phyloP scores from a whole-genome alignment of 176 grass and related monocot genomes.

The Metroxylon sagu region DNA sequence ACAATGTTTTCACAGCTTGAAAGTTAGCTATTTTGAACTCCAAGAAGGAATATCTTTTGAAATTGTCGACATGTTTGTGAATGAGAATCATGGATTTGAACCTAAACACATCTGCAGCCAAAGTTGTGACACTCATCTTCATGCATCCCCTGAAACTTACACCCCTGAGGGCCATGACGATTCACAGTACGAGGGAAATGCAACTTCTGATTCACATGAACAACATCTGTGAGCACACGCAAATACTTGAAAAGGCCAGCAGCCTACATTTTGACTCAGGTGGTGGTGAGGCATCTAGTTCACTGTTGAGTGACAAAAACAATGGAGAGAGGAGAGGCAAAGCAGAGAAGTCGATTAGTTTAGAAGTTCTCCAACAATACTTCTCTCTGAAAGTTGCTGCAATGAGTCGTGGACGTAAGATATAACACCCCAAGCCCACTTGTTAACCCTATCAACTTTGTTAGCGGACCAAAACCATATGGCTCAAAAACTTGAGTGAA shows the following conservation, averaged over 20 bases:
- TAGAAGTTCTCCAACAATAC: slow-evolving; percentile 25
- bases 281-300: not conserved
- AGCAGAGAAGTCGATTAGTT: slow-evolving; percentile 21
- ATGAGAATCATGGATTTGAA: slow-evolving; percentile 5
- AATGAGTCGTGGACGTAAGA: too few relatives aligned
- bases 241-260: not conserved
- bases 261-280: slow-evolving; percentile 1
- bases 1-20: slow-evolving; percentile 12
- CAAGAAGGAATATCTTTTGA: slow-evolving; percentile 18
- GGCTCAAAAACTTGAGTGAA: too few relatives aligned
- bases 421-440: too few relatives aligned
- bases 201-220: slow-evolving; percentile 4
- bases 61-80: slow-evolving; percentile 1
- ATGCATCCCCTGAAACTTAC: not conserved
- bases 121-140: not conserved
- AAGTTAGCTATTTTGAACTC: not conserved
- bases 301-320: not conserved
- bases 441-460: too few relatives aligned
- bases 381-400: slow-evolving; percentile 25
- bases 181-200: slow-evolving; percentile 3
- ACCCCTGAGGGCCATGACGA: not conserved
- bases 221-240: not conserved
- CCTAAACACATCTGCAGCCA: not conserved
- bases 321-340: slow-evolving; percentile 15
- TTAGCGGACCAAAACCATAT: too few relatives aligned